Evolutionary conservation across 192 early-diverging fungal species (phyloP).

Genomic region (Cladochytrium replicatum): DNA sequence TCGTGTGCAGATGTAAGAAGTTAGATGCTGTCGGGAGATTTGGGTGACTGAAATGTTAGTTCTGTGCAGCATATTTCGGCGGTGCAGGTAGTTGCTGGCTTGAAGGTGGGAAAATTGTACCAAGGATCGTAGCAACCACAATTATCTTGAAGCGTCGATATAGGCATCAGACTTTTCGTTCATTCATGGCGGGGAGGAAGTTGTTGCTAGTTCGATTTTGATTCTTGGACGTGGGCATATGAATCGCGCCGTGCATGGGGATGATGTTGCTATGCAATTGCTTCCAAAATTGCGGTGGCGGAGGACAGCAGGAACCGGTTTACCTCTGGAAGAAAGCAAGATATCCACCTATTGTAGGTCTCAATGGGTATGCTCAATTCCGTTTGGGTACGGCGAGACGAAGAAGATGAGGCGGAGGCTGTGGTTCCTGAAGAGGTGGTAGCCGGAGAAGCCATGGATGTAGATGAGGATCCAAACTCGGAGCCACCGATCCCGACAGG

Average conservation of each 20-base stretch:
- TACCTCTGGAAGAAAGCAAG: conserved; percentile 66
- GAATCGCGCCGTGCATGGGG: conserved; percentile 89
- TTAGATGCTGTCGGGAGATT: too few species aligned
- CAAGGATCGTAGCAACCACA: conserved; percentile 78
- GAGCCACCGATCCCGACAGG: conserved; percentile 60
- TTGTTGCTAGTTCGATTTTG: too few species aligned
- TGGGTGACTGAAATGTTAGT: background rate
- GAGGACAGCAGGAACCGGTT: conserved; percentile 54
- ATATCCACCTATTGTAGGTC: too few species aligned
- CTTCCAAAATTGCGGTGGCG: conserved; percentile 82
- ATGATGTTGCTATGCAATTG: conserved; percentile 79
- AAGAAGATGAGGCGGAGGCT: conserved; percentile 45
- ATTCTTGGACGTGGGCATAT: conserved; percentile 73
- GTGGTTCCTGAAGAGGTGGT: conserved; percentile 4
- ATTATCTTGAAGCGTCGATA: conserved; percentile 62
- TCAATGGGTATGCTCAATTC: too few species aligned
- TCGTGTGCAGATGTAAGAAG: conserved; percentile 50
- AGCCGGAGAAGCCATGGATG: conserved; percentile 13
- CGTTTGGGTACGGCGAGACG: conserved; percentile 21
- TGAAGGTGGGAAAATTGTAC: conserved; percentile 67
- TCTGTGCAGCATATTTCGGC: conserved; percentile 58
- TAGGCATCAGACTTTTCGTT: conserved; percentile 1
- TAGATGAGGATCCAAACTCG: conserved; percentile 3
- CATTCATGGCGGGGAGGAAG: conserved; percentile 63
- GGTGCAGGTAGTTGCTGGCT: conserved; percentile 69